Evolutionary conservation across 176 grass and related monocot species (phyloP).

Genomic region (Thalia dealbata): DNA sequence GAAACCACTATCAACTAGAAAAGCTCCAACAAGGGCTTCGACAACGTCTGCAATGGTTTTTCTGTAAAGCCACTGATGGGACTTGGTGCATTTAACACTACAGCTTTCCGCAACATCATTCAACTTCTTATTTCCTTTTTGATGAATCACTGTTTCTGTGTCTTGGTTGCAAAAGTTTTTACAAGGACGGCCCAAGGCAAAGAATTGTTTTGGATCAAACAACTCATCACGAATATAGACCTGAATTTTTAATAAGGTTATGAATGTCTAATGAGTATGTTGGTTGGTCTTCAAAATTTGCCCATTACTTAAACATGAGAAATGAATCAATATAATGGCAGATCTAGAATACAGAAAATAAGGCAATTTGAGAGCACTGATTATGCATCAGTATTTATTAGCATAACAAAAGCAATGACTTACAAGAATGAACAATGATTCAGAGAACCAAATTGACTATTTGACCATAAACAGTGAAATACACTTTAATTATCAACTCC

Average conservation of each 20-base stretch:
- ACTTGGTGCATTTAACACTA: slow-evolving; percentile 60
- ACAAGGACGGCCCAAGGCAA: slow-evolving; percentile 71
- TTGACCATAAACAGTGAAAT: no score
- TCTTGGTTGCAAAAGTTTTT: slow-evolving; percentile 61
- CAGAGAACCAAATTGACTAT: neutral
- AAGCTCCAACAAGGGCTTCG: slow-evolving; percentile 80
- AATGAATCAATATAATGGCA: neutral
- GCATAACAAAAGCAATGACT: no score
- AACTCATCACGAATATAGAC: slow-evolving; percentile 74
- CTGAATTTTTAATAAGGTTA: slow-evolving; percentile 27
- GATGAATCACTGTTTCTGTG: slow-evolving; percentile 43
- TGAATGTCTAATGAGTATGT: neutral
- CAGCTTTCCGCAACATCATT: slow-evolving; percentile 30
- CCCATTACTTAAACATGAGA: neutral
- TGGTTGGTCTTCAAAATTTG: neutral
- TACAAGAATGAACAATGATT: neutral
- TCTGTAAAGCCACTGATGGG: slow-evolving; percentile 82
- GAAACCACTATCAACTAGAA: slow-evolving; percentile 92
- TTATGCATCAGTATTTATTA: neutral
- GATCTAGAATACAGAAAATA: neutral
- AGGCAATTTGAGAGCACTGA: neutral
- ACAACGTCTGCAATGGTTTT: slow-evolving; percentile 86
- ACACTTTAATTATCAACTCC: no score
- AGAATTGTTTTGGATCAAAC: slow-evolving; percentile 79
- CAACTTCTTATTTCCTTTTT: slow-evolving; percentile 21